Evolutionary conservation across 345 rosid genomes (phyloP), one percentile per base, ranked within the genome.

Genomic region (Hibiscus trionum): DNA sequence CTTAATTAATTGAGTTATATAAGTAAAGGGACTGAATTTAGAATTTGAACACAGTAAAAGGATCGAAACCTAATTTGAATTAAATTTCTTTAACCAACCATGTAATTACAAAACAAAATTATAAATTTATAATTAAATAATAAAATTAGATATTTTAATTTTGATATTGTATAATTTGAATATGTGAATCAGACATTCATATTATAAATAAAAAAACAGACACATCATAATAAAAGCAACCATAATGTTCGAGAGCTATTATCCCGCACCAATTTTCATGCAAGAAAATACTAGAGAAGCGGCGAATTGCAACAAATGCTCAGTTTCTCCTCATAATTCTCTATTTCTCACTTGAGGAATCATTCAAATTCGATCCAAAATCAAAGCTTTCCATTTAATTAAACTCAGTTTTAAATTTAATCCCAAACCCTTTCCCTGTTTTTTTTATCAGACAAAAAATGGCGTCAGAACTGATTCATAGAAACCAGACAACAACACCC

Each of bases 401-500:
- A 11, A 44, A 44, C 70, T 66, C 58, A 6, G 26, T 55, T 55
- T 17, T 55, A 2, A 7, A 26, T 31, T 3, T 47, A 11, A 2
- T 53, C 27, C 7, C 19, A 19, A 2, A 17, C 29, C 7, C 37
- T 50, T 50, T 2, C 56, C 27, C 8, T 35, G 12, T 12, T 50
- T 15, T 47, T n/a, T 44, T 44, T 9, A 35, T 17, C 12, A 44
- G 1, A 44, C 47, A 10, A 53, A 44, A 46, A n/a, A 80, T 80
- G 83, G 55, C 42, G 16, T 67, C 78, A 29, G 83, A 77, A 37
- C 60, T 77, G 35, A 62, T 77, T 29, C 79, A 75, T 15, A 49
- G 76, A 50, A 80, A 52, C 76, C 80, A 61, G 26, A 39, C 69
- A 50, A 11, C 52, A 46, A 49, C 53, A 14, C 15, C 61, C 21